A percentile compares a stretch with the other conserved stretches of the same genome.
Evolutionary conservation across 2,329 filamentous ascomycete genomes (phyloP).

Genomic region (Acephala macrosclerotiorum): DNA sequence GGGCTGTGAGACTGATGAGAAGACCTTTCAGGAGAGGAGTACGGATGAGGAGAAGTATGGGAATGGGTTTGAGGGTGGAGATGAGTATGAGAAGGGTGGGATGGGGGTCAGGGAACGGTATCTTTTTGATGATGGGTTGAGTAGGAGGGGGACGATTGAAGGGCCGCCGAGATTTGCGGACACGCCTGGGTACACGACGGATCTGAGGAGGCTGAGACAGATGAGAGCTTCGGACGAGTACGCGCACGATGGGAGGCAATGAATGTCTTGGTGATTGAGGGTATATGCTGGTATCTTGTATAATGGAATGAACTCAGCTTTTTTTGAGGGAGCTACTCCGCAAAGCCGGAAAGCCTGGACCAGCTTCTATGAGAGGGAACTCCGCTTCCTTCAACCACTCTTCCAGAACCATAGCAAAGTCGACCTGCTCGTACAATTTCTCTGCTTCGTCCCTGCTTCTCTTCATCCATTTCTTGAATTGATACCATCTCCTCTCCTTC

Average conservation of each 20-base stretch:
- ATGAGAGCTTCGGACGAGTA: slow-evolving; percentile 6
- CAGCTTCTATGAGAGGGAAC: too few relatives aligned
- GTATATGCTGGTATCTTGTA: background rate
- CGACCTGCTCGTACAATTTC: too few relatives aligned
- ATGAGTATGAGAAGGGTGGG: slow-evolving; percentile 11
- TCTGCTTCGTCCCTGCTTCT: too few relatives aligned
- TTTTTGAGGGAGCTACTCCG: too few relatives aligned
- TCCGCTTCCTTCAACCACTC: too few relatives aligned
- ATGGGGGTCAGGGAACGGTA: slow-evolving; percentile 4
- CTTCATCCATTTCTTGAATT: too few relatives aligned
- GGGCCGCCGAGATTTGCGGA: slow-evolving; percentile 10
- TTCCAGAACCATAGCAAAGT: too few relatives aligned
- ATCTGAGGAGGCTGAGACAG: slow-evolving; percentile 21
- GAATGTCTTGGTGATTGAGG: background rate
- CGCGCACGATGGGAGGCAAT: background rate
- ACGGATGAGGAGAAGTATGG: background rate
- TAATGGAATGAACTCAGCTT: background rate
- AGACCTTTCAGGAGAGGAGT: background rate
- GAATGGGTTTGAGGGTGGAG: background rate
- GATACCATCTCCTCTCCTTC: too few relatives aligned
- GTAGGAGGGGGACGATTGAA: slow-evolving; percentile 4
- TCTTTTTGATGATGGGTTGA: slow-evolving; percentile 13
- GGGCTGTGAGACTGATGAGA: background rate
- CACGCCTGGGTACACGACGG: slow-evolving; percentile 20
- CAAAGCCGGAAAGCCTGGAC: too few relatives aligned